Evolutionary conservation across 257 asterid species (phyloP), one percentile per base, ranked within the genome.

Genomic region (Primulina eburnea): DNA sequence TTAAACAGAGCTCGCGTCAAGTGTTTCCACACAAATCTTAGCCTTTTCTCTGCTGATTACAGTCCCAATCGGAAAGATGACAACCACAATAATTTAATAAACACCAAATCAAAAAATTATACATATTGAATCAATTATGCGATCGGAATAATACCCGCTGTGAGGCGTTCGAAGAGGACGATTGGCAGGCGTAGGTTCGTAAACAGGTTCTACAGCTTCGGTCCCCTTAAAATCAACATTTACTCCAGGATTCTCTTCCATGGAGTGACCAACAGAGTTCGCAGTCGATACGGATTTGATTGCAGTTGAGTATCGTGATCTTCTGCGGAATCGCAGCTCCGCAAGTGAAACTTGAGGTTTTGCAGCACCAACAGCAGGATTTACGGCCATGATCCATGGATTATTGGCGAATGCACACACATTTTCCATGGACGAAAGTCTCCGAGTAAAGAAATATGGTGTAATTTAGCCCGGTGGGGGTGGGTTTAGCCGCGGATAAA

Each of bases 151-250:
- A 75, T 76, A 93, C 99, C 99, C 99, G 88, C 97, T 90, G 83
- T 93, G 99, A 77, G 96, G 97, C 34, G 99, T 90, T 68, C 95
- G 84, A 64, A 83, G 89, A 61, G 87, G 90, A 68, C 99, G 97
- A 80, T 85, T 80, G 38, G 80, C 50, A 71, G 90, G 89, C 11
- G 97, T 93, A 21, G 90, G 88, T 60, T 72, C 71, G 78, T 89
- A 93, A 71, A 78, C 62, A 28, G 99, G 97, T n/a, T 82, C 79
- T 2, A 74, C 63, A 50, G 33, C 71, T 6, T 66, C 53, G 7
- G 70, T 61, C 60, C 73, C 67, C 47, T 9, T 71, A 58, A 60
- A 40, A 40, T 40, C 76, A 75, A 18, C 69, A 29, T 71, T 57
- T n/a, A 6, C 40, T 26, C 66, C 55, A n/a, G 68, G 20, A 40